A percentile compares a stretch with the other conserved stretches of the same genome.
These are phyloP conservation scores for Citrus sinensis DNA, from an alignment of 345 rosid genomes.

Conservation along the genomic window DNA sequence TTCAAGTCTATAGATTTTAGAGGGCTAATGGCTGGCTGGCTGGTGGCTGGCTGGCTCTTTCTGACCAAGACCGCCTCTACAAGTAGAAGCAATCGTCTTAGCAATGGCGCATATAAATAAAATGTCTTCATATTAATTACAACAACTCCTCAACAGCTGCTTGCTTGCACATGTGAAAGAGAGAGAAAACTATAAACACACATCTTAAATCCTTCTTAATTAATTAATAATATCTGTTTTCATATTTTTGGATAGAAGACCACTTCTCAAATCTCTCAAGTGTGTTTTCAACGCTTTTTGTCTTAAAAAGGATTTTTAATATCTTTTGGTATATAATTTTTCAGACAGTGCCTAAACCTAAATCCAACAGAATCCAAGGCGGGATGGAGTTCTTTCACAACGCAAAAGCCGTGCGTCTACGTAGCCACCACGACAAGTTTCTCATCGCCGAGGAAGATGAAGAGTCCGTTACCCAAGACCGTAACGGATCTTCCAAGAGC, in stretches of 20 bases:
- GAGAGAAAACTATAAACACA: background rate
- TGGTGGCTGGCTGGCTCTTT: background rate
- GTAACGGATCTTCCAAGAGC: constrained; percentile 55
- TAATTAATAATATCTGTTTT: too few species aligned
- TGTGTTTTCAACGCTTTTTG: background rate
- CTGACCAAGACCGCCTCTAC: background rate
- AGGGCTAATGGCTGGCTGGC: too few species aligned
- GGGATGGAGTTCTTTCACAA: constrained; percentile 80
- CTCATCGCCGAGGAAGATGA: constrained; percentile 71
- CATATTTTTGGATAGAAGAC: too few species aligned
- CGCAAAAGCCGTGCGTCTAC: constrained; percentile 68
- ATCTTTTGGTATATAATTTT: background rate
- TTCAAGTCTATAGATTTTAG: too few species aligned
- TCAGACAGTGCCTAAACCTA: constrained; percentile 10
- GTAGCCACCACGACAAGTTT: constrained; percentile 78
- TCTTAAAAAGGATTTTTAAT: too few species aligned
- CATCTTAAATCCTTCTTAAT: too few species aligned
- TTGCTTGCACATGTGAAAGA: background rate
- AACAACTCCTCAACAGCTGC: too few species aligned
- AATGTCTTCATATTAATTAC: background rate
- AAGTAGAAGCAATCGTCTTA: too few species aligned
- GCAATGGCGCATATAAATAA: background rate
- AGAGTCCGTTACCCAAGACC: constrained; percentile 57
- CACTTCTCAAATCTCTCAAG: background rate
- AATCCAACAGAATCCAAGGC: constrained; percentile 14